Conservation (phyloP, 345 rosid genomes). For the Melaleuca quinquenervia region DNA sequence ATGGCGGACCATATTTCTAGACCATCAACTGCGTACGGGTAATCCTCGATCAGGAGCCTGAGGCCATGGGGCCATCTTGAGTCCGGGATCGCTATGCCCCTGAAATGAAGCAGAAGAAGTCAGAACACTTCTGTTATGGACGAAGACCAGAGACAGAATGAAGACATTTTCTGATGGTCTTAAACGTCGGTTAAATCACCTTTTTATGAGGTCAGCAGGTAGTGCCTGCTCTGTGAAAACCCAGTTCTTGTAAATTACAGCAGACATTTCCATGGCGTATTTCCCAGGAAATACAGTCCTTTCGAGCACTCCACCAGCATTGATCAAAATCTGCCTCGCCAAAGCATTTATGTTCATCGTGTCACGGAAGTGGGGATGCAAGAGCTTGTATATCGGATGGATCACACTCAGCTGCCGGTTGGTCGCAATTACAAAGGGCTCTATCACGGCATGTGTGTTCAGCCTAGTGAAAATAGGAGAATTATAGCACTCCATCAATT, state of each 20-base stretch:
- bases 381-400: conserved; percentile 80
- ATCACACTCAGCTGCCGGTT: conserved; percentile 70
- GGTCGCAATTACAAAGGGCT: conserved; percentile 80
- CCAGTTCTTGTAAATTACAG: conserved; percentile 63
- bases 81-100: conserved; percentile 73
- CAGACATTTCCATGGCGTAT: conserved; percentile 77
- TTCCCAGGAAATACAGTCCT: conserved; percentile 62
- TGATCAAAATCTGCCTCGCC: conserved; percentile 77
- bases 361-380: conserved; percentile 88
- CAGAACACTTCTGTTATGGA: background rate
- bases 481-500: background rate
- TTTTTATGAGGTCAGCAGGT: conserved; percentile 67
- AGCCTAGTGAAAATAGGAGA: conserved; percentile 32
- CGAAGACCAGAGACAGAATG: background rate
- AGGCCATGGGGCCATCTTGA: conserved; percentile 36
- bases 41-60: conserved; percentile 73
- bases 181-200: conserved; percentile 17
- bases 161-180: background rate
- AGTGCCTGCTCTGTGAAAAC: conserved; percentile 72
- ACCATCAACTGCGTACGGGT: conserved; percentile 91
- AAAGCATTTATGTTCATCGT: conserved; percentile 88
- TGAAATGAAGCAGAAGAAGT: conserved; percentile 3
- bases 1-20: conserved; percentile 89
- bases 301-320: conserved; percentile 70
- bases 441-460: conserved; percentile 78